Conservation (phyloP, 1,284 basidiomycete genomes). For the Marasmius oreades region DNA sequence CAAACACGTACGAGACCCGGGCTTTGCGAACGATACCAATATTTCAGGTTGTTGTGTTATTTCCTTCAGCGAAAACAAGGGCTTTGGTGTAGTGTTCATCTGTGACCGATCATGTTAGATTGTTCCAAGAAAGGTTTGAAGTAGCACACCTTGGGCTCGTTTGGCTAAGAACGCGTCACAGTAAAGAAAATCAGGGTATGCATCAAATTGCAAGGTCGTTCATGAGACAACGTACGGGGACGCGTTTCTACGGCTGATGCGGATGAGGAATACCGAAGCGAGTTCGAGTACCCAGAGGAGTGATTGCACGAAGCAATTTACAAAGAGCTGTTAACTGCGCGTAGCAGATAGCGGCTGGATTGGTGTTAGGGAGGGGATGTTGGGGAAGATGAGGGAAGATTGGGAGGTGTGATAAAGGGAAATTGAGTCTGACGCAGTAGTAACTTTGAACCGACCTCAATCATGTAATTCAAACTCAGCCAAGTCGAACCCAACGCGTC, state of each 20-base stretch:
- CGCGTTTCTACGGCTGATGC: background rate
- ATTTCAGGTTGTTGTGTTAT: background rate
- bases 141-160: background rate
- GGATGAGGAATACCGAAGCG: too few relatives aligned
- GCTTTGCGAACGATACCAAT: background rate
- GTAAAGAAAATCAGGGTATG: too few relatives aligned
- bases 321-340: background rate
- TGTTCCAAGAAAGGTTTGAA: background rate
- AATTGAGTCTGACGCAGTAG: background rate
- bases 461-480: too few relatives aligned
- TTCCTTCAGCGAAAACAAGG: background rate
- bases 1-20: background rate
- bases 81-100: background rate
- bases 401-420: background rate
- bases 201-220: background rate
- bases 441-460: too few relatives aligned
- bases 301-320: background rate
- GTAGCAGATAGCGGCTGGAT: too few relatives aligned
- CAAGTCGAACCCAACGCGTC: background rate
- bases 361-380: too few relatives aligned
- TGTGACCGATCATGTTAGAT: background rate
- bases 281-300: background rate
- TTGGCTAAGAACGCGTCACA: background rate
- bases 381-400: background rate
- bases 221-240: background rate